Base-by-base conservation (phyloP, 805 yeast genomes). In the Ascoidea rubescens region DNA sequence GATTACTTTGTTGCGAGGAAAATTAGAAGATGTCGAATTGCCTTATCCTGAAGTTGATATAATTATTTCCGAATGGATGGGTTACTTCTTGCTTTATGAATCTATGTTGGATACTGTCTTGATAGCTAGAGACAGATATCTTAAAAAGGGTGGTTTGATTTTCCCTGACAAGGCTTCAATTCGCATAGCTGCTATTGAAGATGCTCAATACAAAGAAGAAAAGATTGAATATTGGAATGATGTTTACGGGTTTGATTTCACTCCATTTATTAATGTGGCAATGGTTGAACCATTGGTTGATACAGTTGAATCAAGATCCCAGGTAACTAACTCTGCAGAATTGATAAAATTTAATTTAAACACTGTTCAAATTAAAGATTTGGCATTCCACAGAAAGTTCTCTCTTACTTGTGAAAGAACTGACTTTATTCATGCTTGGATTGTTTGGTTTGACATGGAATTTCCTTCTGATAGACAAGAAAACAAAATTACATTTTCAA, bases 61-160 rank as follows among this genome's bases (percentile, higher is more conserved):
- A 60, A 93, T 93, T 59, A 82, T 93, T 55, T 82, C 93, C 57
- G 99, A 93, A 69, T 93, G 99, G 99, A 93, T 93, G 99, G 99
- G 99, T 16, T 93, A 93, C 68, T 93, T 93, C 63, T 69, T 95
- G 59, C 74, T 95, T 53, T 93, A 91, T 66, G 99, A 93, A 74
- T 87, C 96, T 55, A 93, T 93, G 99, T 77, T 93, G 66, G 98
- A 93, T 68, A 88, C 98, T 31, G 99, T 93, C 31, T 72, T 93
- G 59, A 79, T 79, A 60, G 99, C 99, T 43, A 80, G 99, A 70
- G 99, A 93, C 70, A 80, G 77, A 65, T 95, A 89, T 67, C 72
- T 87, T 55, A 71, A 62, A 28, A 65, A 71, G 61, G 96, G 87
- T 50, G 99, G 99, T 12, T 74, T 91, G 58, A 88, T 93, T 59